Conservation (phyloP, 1,284 basidiomycete genomes). For the Cryptococcus amylolentus region DNA sequence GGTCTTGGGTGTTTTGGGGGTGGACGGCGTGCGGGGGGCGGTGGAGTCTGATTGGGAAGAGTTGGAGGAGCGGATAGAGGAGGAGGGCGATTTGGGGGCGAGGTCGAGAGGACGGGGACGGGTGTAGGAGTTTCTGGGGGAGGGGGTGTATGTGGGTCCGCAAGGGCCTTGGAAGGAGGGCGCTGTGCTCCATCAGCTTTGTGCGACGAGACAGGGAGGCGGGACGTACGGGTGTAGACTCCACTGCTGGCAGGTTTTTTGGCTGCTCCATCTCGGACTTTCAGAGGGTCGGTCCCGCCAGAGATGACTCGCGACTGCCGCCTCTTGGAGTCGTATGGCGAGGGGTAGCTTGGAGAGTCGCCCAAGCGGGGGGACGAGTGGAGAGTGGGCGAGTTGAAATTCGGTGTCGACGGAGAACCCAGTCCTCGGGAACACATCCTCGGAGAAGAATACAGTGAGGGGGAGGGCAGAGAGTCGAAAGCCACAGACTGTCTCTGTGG, state of each 20-base stretch:
- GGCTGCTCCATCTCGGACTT: constrained; percentile 16
- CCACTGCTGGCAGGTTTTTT: constrained; percentile 15
- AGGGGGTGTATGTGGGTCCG: constrained; percentile 7
- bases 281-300: constrained; percentile 12
- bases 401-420: constrained; percentile 1
- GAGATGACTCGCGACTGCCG: constrained; percentile 4
- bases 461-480: no score
- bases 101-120: not conserved
- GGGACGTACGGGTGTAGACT: constrained; percentile 22
- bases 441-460: no score
- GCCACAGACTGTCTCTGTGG: no score
- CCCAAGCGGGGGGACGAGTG: not conserved
- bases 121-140: constrained; percentile 14
- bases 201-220: not conserved
- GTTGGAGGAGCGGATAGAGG: constrained; percentile 12
- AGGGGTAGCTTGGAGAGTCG: not conserved
- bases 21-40: constrained; percentile 9
- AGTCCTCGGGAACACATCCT: not conserved
- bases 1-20: constrained; percentile 14
- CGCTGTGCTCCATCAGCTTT: constrained; percentile 1
- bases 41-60: constrained; percentile 14
- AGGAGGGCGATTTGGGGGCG: constrained; percentile 12
- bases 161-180: constrained; percentile 19
- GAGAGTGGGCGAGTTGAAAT: not conserved
- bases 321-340: constrained; percentile 1